Evolutionary conservation across 805 yeast genomes (phyloP).

Genomic region (Wickerhamomyces bisporus): DNA sequence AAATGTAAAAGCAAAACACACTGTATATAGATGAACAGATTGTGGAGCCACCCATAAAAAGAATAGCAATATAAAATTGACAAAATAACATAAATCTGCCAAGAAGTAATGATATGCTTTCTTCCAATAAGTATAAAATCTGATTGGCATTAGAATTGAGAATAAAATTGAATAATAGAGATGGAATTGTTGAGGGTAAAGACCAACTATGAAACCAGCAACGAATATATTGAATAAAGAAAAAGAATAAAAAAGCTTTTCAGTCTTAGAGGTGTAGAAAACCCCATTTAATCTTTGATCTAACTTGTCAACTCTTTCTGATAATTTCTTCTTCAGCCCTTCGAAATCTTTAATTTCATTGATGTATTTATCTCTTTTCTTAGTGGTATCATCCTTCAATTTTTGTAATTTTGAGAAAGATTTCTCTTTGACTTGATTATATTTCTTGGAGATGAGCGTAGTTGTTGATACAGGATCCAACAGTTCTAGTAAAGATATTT

Average conservation of each 20-base stretch:
- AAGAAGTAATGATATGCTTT: constrained; percentile 76
- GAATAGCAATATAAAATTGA: constrained; percentile 59
- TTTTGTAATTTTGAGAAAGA: constrained; percentile 16
- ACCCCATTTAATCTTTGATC: constrained; percentile 33
- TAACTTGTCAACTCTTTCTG: constrained; percentile 30
- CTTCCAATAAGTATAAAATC: constrained; percentile 79
- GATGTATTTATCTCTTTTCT: constrained; percentile 13
- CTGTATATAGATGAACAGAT: constrained; percentile 66
- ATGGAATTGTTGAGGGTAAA: constrained; percentile 73
- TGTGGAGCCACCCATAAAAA: constrained; percentile 82
- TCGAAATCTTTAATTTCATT: constrained; percentile 21
- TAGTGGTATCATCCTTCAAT: constrained; percentile 17
- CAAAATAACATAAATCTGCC: constrained; percentile 93
- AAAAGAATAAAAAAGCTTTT: constrained; percentile 75
- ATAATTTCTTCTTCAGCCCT: constrained; percentile 20
- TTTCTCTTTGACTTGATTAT: constrained; percentile 21
- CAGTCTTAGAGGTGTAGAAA: constrained; percentile 47
- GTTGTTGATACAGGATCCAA: constrained; percentile 26
- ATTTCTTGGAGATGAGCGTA: constrained; percentile 20
- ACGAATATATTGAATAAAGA: constrained; percentile 64
- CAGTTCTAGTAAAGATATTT: constrained; percentile 23
- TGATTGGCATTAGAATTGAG: constrained; percentile 68
- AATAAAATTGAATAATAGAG: constrained; percentile 62
- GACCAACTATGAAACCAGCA: constrained; percentile 74
- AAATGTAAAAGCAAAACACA: constrained; percentile 80